Percentiles rank a stretch among this genome's conserved stretches.
Conservation (phyloP, 2,329 filamentous ascomycete species). For the Grosmannia clavigera region DNA sequence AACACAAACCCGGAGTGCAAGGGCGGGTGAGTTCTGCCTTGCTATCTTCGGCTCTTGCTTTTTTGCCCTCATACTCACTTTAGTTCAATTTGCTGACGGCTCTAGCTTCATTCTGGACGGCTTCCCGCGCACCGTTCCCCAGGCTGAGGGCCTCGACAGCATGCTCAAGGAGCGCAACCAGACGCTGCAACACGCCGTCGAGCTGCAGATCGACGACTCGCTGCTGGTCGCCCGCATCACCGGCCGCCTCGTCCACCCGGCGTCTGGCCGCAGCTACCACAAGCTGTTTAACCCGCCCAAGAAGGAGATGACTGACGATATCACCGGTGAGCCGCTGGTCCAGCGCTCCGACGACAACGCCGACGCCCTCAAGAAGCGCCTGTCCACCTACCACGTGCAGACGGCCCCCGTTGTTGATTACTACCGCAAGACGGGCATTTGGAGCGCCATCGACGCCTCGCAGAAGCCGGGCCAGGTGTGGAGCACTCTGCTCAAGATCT, state of each 20-base stretch:
- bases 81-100: neutral
- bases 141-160: conserved; percentile 85
- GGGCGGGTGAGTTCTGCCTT: conserved; percentile 57
- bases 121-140: conserved; percentile 91
- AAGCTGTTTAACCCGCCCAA: conserved; percentile 98
- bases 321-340: conserved; percentile 91
- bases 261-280: conserved; percentile 94
- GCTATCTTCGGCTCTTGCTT: neutral
- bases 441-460: conserved; percentile 88
- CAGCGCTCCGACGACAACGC: conserved; percentile 97
- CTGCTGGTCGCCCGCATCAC: conserved; percentile 94
- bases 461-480: conserved; percentile 93
- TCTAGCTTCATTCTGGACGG: conserved; percentile 96
- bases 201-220: conserved; percentile 91
- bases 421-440: conserved; percentile 96
- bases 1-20: conserved; percentile 91
- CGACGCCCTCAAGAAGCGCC: conserved; percentile 87
- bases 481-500: conserved; percentile 80
- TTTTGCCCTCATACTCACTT: neutral
- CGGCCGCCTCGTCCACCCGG: conserved; percentile 87
- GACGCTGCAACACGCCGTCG: conserved; percentile 85
- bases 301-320: conserved; percentile 83
- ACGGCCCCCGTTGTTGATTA: conserved; percentile 86
- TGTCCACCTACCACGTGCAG: conserved; percentile 87
- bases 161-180: conserved; percentile 74